Conservation (phyloP, 306 rosid species). For the Morella rubra region DNA sequence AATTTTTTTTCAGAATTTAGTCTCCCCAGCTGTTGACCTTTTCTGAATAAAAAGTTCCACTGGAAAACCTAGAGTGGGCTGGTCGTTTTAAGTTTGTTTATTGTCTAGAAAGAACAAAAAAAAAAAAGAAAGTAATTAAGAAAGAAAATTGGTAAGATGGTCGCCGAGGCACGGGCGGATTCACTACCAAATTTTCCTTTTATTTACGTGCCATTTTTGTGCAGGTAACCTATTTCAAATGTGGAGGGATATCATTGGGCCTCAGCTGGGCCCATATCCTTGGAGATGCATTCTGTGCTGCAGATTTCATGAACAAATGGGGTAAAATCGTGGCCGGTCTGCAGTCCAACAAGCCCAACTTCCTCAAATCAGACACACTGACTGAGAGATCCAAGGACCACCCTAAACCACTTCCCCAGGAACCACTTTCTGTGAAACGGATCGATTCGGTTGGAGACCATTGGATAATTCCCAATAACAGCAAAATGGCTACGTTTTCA, state of each 20-base stretch:
- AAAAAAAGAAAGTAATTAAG: no score
- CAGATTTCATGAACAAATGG: constrained; percentile 50
- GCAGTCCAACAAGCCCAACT: constrained; percentile 15
- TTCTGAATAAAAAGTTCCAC: no score
- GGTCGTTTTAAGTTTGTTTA: no score
- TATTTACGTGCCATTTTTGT: background rate
- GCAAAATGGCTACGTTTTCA: constrained; percentile 69
- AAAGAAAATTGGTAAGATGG: no score
- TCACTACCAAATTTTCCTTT: no score
- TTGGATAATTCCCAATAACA: constrained; percentile 58
- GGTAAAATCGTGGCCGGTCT: constrained; percentile 23
- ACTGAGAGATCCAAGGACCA: background rate
- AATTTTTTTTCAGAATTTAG: no score
- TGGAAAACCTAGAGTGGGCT: no score
- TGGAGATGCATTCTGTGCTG: constrained; percentile 59
- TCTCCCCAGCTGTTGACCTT: no score
- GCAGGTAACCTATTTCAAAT: constrained; percentile 59
- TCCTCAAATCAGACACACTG: constrained; percentile 21
- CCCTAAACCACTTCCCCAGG: background rate
- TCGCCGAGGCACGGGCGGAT: no score
- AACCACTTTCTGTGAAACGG: constrained; percentile 41
- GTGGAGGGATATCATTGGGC: constrained; percentile 78
- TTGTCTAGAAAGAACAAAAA: no score
- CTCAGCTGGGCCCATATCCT: constrained; percentile 82
- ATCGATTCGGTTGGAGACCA: constrained; percentile 76